Evolutionary conservation across 2,329 filamentous ascomycete species (phyloP), one percentile per base, ranked within the genome.

Genomic region (Thielaviopsis ethacetica): DNA sequence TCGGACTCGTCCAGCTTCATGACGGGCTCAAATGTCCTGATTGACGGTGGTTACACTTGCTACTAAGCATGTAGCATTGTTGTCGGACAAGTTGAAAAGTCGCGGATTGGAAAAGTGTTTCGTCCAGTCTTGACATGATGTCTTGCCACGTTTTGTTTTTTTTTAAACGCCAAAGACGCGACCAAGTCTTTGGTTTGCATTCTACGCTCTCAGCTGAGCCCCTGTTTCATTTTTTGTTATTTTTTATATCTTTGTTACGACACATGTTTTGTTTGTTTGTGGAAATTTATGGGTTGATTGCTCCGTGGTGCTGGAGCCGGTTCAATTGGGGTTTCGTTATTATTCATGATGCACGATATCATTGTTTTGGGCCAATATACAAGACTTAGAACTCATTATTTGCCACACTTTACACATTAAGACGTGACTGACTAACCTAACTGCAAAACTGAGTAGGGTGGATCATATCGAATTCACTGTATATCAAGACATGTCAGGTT

Each of bases 1-100:
- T 85, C 82, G 6, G 85, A 89, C 67, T 79, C 85, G 9, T 85
- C 81, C 49, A 73, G 75, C 65, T 91, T 86, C 75, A 87, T 90
- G 84, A 91, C 86, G 41, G 86, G 87, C 57, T 77, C 79, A 68
- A 86, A 89, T 73, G 77, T 84, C 70, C 72, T 83, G 67, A 85
- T 86, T 62, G 84, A 88, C 66, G 84, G 83, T 66, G 83, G 83
- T 54, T 85, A 85, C 74, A 82, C 80, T 52, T 77, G 81, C 66
- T 82, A 77, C 70, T 81, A 74, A 73, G 66, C 62, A 44, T 19
- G 19, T 21, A 3, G 2, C n/a, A n/a, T 49, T n/a, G n/a, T 9
- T 49, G 44, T 21, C n/a, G 44, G 44, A 49, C n/a, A 49, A 12
- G 44, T 49, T 21, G n/a, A 49, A 10, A 10, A 21, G n/a, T 49